Percentiles rank a stretch among this genome's conserved stretches.
These are phyloP conservation scores for Panaeolus papilionaceus DNA, from an alignment of 768 basidiomycete species.

Conservation along the genomic window DNA sequence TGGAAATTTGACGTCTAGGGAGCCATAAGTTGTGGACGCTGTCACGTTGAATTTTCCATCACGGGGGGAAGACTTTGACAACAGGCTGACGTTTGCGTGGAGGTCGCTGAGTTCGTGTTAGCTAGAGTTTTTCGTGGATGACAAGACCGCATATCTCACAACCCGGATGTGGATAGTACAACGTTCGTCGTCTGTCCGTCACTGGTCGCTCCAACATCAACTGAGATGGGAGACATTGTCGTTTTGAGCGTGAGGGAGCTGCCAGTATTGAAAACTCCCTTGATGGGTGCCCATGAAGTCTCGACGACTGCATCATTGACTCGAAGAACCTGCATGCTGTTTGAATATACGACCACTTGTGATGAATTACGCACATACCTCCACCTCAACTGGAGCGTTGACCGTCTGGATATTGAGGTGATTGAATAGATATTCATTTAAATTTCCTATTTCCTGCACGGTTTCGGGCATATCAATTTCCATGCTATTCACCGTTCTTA, in stretches of 20 bases:
- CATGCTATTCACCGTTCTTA: conserved; percentile 41
- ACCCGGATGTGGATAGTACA: neutral
- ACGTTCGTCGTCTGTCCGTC: conserved; percentile 24
- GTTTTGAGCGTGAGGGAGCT: conserved; percentile 38
- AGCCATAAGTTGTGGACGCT: conserved; percentile 40
- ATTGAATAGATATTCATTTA: conserved; percentile 47
- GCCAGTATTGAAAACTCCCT: conserved; percentile 49
- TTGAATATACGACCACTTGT: neutral
- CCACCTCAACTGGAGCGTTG: conserved; percentile 39
- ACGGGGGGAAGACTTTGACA: neutral
- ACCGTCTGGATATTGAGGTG: conserved; percentile 40
- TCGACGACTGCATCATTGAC: conserved; percentile 33
- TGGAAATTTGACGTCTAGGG: conserved; percentile 35
- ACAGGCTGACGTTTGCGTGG: conserved; percentile 23
- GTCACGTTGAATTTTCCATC: conserved; percentile 40
- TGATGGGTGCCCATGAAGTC: conserved; percentile 52
- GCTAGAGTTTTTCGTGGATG: neutral
- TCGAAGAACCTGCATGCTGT: conserved; percentile 34
- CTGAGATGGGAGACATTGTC: conserved; percentile 48
- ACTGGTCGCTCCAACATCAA: conserved; percentile 44
- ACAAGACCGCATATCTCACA: neutral
- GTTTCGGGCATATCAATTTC: conserved; percentile 52
- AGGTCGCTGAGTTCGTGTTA: conserved; percentile 17
- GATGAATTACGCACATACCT: conserved; percentile 35
- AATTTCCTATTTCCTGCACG: conserved; percentile 42